Evolutionary conservation across 208 protist genomes (phyloP).

Genomic region (Angomonas desouzai): DNA sequence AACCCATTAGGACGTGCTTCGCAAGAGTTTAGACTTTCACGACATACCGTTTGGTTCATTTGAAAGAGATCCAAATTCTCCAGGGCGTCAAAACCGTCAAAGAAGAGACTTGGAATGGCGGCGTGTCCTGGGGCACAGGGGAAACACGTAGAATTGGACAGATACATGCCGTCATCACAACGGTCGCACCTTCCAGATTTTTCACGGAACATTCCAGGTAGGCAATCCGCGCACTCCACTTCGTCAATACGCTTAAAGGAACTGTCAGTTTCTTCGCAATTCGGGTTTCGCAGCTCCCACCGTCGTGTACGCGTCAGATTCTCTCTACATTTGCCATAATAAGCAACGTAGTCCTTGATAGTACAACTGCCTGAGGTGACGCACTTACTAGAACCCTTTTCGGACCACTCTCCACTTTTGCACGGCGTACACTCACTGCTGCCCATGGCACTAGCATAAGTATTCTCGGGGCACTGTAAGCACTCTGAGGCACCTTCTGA

Average conservation of each 20-base stretch:
- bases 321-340: neutral
- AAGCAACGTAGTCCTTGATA: neutral
- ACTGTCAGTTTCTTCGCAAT: neutral
- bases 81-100: neutral
- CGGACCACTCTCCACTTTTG: neutral
- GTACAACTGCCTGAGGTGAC: neutral
- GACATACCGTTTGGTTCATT: neutral
- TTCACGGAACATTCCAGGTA: slow-evolving; percentile 12
- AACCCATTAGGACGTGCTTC: neutral
- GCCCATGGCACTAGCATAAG: neutral
- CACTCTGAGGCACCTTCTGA: neutral
- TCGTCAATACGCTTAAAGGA: neutral
- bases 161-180: slow-evolving; percentile 3
- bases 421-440: neutral
- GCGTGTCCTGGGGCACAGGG: neutral
- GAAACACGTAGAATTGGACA: neutral
- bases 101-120: neutral
- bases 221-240: slow-evolving; percentile 12
- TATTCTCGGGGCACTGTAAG: neutral
- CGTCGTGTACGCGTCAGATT: slow-evolving; percentile 1
- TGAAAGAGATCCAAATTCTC: neutral
- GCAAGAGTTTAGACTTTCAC: neutral
- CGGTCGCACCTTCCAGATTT: neutral
- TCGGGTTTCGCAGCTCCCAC: neutral
- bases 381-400: neutral